Evolutionary conservation across 768 basidiomycete genomes (phyloP).

Genomic region (Panaeolus papilionaceus): DNA sequence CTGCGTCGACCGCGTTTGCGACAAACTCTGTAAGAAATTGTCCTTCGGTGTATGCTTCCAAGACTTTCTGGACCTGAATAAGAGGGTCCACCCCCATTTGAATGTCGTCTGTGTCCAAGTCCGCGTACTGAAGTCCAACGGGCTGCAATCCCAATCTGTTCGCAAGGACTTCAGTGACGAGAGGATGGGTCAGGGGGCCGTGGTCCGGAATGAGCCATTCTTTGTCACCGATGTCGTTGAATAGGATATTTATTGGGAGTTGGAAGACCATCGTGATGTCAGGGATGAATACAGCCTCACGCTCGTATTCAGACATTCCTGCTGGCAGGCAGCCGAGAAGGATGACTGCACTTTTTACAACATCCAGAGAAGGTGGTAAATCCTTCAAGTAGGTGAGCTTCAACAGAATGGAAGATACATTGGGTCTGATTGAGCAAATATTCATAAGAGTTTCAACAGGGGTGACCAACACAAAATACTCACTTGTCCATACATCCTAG

Average conservation of each 20-base stretch:
- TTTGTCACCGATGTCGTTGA: conserved; percentile 48
- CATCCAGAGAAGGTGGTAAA: conserved; percentile 17
- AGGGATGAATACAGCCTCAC: conserved; percentile 41
- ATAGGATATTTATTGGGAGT: conserved; percentile 36
- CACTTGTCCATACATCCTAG: conserved; percentile 50
- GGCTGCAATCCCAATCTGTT: conserved; percentile 36
- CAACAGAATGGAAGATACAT: conserved; percentile 31
- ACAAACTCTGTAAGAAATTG: conserved; percentile 57
- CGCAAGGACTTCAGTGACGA: conserved; percentile 38
- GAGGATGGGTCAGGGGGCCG: conserved; percentile 36
- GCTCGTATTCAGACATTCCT: conserved; percentile 29
- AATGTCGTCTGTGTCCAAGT: conserved; percentile 34
- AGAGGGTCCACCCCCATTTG: conserved; percentile 52
- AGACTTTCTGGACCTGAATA: conserved; percentile 47
- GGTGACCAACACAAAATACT: conserved; percentile 2
- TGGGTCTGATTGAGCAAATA: conserved; percentile 34
- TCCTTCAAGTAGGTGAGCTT: conserved; percentile 32
- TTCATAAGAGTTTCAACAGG: not conserved
- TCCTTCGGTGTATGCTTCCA: conserved; percentile 47
- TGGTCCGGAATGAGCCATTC: conserved; percentile 29
- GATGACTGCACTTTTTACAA: conserved; percentile 32
- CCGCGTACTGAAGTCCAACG: conserved; percentile 40
- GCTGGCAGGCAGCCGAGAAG: conserved; percentile 38
- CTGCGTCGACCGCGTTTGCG: conserved; percentile 60
- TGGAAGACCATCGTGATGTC: conserved; percentile 35